Percentiles rank a stretch among this genome's conserved stretches.
phyloP scores from a whole-genome alignment of 306 rosid genomes.

The Citrullus mucosospermus region DNA sequence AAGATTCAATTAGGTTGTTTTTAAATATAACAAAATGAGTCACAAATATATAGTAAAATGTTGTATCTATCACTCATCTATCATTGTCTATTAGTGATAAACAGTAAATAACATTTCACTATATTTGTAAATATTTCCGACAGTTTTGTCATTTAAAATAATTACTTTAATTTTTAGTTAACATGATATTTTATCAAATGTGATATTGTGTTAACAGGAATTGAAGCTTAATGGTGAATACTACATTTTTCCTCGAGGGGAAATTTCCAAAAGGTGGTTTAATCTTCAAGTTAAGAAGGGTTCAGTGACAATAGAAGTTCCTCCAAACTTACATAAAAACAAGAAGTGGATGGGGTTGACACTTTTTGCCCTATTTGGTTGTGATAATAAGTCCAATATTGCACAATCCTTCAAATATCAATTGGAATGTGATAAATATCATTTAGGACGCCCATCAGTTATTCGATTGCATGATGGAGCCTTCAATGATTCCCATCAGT shows the following conservation, averaged over 20 bases:
- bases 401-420: slow-evolving; percentile 5
- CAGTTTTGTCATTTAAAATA: no score
- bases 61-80: no score
- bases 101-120: no score
- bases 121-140: no score
- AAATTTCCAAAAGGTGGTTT: neutral
- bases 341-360: slow-evolving; percentile 7
- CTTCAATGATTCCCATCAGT: neutral
- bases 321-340: slow-evolving; percentile 7
- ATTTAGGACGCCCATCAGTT: neutral
- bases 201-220: neutral
- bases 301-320: neutral
- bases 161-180: neutral
- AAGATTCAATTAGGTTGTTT: no score
- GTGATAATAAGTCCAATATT: neutral
- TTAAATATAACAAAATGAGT: no score
- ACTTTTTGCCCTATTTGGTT: neutral
- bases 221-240: neutral
- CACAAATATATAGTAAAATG: no score
- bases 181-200: no score
- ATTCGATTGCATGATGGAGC: neutral
- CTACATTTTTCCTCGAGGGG: neutral
- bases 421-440: neutral
- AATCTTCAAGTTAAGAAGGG: neutral
- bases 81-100: no score